These are phyloP conservation scores for Starmerella scarabaei DNA, from an alignment of 805 yeast species.

Conservation along the genomic window DNA sequence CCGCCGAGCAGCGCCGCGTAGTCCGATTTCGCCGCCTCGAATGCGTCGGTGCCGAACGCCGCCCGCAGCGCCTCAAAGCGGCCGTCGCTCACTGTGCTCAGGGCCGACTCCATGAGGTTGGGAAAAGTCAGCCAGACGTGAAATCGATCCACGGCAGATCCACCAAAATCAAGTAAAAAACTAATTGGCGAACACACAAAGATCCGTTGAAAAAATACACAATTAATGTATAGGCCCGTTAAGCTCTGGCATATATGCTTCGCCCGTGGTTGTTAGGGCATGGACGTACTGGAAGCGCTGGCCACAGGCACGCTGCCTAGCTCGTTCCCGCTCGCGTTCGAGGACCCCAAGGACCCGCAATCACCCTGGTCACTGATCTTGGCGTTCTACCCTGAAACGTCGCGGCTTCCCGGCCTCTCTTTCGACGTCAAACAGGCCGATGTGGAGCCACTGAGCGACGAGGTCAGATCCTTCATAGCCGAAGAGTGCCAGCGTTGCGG, in stretches of 20 bases:
- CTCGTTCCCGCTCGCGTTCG: slow-evolving; percentile 8
- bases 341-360: slow-evolving; percentile 15
- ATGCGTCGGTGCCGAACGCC: background rate
- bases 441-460: slow-evolving; percentile 5
- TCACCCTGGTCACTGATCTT: slow-evolving; percentile 25
- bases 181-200: too few species aligned
- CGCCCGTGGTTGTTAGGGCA: too few species aligned
- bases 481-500: slow-evolving; percentile 13
- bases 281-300: slow-evolving; percentile 9
- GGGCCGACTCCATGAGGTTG: slow-evolving; percentile 6
- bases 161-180: too few species aligned
- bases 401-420: slow-evolving; percentile 8
- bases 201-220: too few species aligned
- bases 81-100: slow-evolving; percentile 6
- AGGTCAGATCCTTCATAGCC: slow-evolving; percentile 9
- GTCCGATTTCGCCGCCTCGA: background rate
- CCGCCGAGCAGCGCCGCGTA: slow-evolving; percentile 3
- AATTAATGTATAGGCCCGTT: too few species aligned
- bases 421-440: slow-evolving; percentile 2
- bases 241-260: too few species aligned
- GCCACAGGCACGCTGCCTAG: slow-evolving; percentile 10
- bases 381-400: slow-evolving; percentile 25
- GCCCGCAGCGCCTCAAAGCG: slow-evolving; percentile 1
- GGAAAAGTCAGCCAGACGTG: too few species aligned
- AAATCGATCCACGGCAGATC: too few species aligned